Percentiles rank a stretch among this genome's conserved stretches.
phyloP scores from a whole-genome alignment of 2,329 filamentous ascomycete genomes.

The Colletotrichum godetiae region DNA sequence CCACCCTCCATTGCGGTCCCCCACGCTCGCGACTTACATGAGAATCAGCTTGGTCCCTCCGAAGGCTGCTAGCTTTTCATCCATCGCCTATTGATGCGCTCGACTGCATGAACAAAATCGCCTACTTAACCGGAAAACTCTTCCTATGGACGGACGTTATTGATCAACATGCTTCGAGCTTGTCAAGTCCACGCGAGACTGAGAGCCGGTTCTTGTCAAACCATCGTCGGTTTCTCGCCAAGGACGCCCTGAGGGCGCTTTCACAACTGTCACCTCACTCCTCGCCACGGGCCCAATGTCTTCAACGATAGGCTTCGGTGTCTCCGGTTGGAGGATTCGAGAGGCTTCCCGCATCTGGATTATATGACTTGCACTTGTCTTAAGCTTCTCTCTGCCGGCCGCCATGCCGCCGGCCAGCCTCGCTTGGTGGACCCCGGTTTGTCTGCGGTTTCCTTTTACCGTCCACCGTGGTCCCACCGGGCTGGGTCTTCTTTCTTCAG shows the following conservation, averaged over 20 bases:
- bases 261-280: constrained; percentile 1
- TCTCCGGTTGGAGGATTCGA: background rate
- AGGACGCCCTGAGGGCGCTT: background rate
- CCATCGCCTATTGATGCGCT: background rate
- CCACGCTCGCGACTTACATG: constrained; percentile 5
- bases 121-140: background rate
- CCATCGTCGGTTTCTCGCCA: background rate
- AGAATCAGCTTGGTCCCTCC: background rate
- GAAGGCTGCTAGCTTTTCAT: background rate
- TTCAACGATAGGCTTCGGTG: constrained; percentile 5
- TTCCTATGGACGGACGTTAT: constrained; percentile 1
- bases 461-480: background rate
- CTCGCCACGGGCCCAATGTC: background rate
- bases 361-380: background rate
- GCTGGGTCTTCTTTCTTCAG: constrained; percentile 13
- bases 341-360: background rate
- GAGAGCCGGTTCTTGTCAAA: constrained; percentile 1
- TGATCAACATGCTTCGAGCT: background rate
- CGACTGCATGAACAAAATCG: background rate
- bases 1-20: background rate
- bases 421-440: background rate
- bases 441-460: constrained; percentile 19
- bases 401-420: background rate
- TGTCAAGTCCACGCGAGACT: constrained; percentile 14
- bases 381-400: constrained; percentile 9